These are phyloP conservation scores for Luvunga scandens DNA, from an alignment of 345 rosid species.

Conservation along the genomic window DNA sequence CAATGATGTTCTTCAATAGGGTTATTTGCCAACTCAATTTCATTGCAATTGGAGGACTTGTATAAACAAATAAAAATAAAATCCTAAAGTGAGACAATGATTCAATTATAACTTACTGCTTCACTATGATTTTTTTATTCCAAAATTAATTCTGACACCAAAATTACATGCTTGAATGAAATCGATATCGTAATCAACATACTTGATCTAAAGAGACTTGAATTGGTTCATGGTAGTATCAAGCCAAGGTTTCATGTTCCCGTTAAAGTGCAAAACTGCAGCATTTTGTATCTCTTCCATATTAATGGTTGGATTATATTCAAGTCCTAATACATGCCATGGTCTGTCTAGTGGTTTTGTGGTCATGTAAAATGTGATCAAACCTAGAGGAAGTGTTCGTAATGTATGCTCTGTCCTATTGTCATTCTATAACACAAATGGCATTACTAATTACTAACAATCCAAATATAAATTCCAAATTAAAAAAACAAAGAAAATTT, in stretches of 20 bases:
- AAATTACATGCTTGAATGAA: slow-evolving; percentile 94
- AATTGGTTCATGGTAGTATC: slow-evolving; percentile 93
- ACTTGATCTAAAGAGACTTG: slow-evolving; percentile 79
- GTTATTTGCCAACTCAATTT: slow-evolving; percentile 13
- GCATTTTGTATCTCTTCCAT: too few relatives aligned
- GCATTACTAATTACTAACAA: background rate
- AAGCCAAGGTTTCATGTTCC: slow-evolving; percentile 23
- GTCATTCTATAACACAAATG: background rate
- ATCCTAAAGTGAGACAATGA: background rate
- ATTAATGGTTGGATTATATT: too few relatives aligned
- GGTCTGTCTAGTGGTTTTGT: too few relatives aligned
- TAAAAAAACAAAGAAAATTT: too few relatives aligned
- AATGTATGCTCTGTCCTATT: too few relatives aligned
- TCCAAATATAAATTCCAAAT: too few relatives aligned
- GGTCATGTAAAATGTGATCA: too few relatives aligned
- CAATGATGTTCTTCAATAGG: background rate
- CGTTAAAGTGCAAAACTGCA: too few relatives aligned
- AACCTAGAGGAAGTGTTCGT: too few relatives aligned
- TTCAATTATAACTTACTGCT: background rate
- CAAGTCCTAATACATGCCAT: too few relatives aligned
- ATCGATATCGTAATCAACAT: slow-evolving; percentile 80
- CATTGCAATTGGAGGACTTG: slow-evolving; percentile 7
- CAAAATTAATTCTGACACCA: slow-evolving; percentile 40
- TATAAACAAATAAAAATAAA: slow-evolving; percentile 14
- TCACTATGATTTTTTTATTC: background rate